These are phyloP conservation scores for Pichia kluyveri DNA, from an alignment of 805 yeast genomes.

Conservation along the genomic window DNA sequence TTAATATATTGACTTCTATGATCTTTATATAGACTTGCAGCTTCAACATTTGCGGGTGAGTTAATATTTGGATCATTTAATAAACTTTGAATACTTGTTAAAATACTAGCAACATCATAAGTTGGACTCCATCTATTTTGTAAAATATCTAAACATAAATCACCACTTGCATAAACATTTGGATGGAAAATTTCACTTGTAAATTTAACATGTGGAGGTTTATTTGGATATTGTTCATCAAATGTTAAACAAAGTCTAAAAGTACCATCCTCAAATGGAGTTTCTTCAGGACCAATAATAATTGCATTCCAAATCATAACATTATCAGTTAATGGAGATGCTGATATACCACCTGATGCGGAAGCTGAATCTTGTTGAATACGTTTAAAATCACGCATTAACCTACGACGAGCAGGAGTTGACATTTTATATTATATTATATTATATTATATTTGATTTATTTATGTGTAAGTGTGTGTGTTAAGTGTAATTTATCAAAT, in stretches of 20 bases:
- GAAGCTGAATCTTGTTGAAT: constrained; percentile 83
- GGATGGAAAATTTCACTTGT: constrained; percentile 96
- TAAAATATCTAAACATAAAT: constrained; percentile 87
- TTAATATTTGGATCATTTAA: constrained; percentile 94
- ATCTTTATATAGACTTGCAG: constrained; percentile 90
- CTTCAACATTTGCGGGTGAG: constrained; percentile 97
- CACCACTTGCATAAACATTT: constrained; percentile 92
- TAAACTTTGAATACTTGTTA: constrained; percentile 86
- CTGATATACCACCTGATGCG: constrained; percentile 88
- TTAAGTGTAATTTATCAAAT: no score
- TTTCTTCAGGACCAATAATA: constrained; percentile 93
- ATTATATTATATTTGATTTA: no score
- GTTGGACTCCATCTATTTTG: constrained; percentile 99
- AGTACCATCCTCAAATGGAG: constrained; percentile 98
- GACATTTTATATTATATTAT: constrained; percentile 54
- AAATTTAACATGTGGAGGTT: constrained; percentile 90
- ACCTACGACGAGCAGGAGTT: constrained; percentile 96
- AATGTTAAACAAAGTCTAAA: constrained; percentile 79
- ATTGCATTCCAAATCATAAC: constrained; percentile 98
- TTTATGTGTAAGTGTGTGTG: not conserved
- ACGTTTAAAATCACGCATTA: constrained; percentile 97
- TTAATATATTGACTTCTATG: constrained; percentile 88
- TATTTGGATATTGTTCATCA: constrained; percentile 95
- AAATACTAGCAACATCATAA: constrained; percentile 90
- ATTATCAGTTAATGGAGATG: constrained; percentile 93